phyloP scores from a whole-genome alignment of 2,329 filamentous ascomycete species.

The Penicillium sp. region DNA sequence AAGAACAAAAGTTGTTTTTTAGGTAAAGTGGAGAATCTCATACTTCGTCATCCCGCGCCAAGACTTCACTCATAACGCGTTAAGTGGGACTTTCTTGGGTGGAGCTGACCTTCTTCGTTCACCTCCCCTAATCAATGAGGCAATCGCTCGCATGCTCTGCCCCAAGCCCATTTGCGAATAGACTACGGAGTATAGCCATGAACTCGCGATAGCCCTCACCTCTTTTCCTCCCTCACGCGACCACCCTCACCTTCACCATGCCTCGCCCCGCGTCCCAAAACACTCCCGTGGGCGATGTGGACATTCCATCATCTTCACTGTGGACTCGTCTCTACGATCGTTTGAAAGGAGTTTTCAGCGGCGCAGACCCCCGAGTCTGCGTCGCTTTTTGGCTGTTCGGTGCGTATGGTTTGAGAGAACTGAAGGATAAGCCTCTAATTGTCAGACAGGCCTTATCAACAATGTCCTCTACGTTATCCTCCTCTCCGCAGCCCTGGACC shows the following conservation, averaged over 20 bases:
- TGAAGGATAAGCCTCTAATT: background rate
- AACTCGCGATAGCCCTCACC: background rate
- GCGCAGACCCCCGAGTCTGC: constrained; percentile 66
- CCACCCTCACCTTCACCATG: constrained; percentile 17
- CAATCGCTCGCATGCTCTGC: background rate
- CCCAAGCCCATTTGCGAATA: background rate
- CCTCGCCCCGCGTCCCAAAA: constrained; percentile 19
- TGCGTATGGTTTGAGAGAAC: constrained; percentile 38
- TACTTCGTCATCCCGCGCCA: background rate
- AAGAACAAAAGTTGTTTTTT: background rate
- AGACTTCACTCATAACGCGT: background rate
- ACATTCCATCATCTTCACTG: constrained; percentile 55
- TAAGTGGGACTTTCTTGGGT: background rate
- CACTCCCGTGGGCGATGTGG: constrained; percentile 27
- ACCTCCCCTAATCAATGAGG: background rate
- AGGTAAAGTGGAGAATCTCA: background rate
- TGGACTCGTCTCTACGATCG: constrained; percentile 70
- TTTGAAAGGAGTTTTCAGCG: constrained; percentile 58
- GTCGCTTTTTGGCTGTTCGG: constrained; percentile 92
- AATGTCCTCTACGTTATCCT: constrained; percentile 98
- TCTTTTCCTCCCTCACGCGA: constrained; percentile 7
- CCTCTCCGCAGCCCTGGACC: constrained; percentile 88
- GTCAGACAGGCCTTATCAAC: constrained; percentile 73
- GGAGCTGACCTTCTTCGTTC: background rate
- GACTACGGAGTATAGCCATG: constrained; percentile 1